Conservation (phyloP, 2,329 filamentous ascomycete genomes). For the Calonectria crousiana region DNA sequence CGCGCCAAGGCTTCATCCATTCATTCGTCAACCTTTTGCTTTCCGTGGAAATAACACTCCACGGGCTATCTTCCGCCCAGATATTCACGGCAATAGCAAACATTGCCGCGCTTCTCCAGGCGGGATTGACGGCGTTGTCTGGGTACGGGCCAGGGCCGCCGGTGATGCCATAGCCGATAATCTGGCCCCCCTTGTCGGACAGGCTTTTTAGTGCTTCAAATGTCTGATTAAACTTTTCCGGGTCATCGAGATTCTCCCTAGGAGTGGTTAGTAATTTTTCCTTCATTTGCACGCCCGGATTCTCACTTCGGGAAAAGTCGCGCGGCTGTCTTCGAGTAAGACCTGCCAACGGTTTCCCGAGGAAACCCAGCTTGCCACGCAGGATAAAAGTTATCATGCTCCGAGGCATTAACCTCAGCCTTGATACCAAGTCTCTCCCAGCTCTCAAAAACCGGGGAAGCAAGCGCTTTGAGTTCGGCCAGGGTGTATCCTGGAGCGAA, state of each 20-base stretch:
- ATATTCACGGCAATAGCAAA: neutral
- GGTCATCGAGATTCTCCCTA: neutral
- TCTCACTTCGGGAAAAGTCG: neutral
- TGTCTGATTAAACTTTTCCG: neutral
- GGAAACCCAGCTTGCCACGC: constrained; percentile 1
- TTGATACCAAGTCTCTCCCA: neutral
- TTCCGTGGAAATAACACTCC: neutral
- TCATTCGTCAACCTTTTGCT: neutral
- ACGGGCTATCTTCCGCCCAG: neutral
- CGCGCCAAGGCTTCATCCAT: constrained; percentile 1
- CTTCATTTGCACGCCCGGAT: neutral
- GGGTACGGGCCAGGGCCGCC: neutral
- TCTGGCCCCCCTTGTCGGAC: neutral
- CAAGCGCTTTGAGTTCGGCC: neutral
- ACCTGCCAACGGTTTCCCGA: neutral
- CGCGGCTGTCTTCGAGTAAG: neutral
- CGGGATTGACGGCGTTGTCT: neutral
- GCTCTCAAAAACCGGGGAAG: neutral
- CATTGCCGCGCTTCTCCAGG: neutral
- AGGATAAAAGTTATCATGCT: neutral
- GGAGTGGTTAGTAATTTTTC: neutral
- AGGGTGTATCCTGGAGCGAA: neutral
- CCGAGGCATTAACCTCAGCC: neutral
- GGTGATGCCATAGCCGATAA: neutral
- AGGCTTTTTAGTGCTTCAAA: neutral